Evolutionary conservation across 768 basidiomycete species (phyloP), one percentile per base, ranked within the genome.

Genomic region (Pisolithus tinctorius): DNA sequence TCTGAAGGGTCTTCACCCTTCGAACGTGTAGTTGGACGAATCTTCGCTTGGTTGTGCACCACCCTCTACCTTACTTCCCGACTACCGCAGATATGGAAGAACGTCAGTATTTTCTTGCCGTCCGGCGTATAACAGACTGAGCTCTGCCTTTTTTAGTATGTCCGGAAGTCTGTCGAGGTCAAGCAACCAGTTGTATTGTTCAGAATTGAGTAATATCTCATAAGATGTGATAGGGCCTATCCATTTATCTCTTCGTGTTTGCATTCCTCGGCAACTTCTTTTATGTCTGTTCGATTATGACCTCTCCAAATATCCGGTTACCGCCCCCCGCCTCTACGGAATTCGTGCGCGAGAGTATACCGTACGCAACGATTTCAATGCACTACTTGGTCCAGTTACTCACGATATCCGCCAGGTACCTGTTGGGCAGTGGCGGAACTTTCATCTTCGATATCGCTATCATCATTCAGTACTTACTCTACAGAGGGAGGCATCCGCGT

Each of bases 11-110:
- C 56, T 45, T 48, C 58, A 43, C 50, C 63, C 11, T 67, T 65
- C 48, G 79, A 93, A 60, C 85, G 80, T 45, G 63, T 93, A 25
- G 70, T 98, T 45, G 96, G 96, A 1, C 84, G 96, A 3, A 80
- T 93, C 49, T 93, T 88, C 49, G 94, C 96, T 8, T 99, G 96
- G 96, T 63, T 86, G 17, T 97, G 95, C 64, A 93, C 94, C 1
- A 88, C 83, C 0, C 72, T 97, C 14, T 99, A 99, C 68, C 72
- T 99, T 34, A 97, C 95, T 3, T 90, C 88, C 3, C 82, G 96
- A 53, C 69, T 99, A 60, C 96, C 96, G 20, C 96, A 99, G 67
- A 96, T 99, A 56, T 98, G 96, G 96, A 95, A 94, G 69, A 97
- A 97, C 62, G 94, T 96, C 67, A 65, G 92, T 82, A 5, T 41